phyloP scores from a whole-genome alignment of 2,329 filamentous ascomycete genomes.

The Beauveria scarabaeidicola region DNA sequence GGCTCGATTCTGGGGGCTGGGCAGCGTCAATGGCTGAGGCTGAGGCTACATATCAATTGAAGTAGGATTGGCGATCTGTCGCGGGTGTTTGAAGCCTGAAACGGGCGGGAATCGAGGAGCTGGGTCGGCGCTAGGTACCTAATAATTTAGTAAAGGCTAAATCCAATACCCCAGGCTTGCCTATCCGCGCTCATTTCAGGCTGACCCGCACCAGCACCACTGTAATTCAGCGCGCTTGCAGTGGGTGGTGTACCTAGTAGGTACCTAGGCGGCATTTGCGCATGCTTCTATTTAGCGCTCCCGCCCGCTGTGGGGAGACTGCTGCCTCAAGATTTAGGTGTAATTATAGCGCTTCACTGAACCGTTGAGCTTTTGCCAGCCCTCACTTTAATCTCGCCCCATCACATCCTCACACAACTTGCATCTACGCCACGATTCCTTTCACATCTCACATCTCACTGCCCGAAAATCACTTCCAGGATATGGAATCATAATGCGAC shows the following conservation, averaged over 20 bases:
- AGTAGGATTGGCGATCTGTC: background rate
- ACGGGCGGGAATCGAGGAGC: background rate
- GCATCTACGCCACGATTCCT: background rate
- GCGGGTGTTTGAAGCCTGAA: background rate
- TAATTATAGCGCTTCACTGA: too few relatives aligned
- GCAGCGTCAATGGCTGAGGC: background rate
- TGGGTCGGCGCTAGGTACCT: too few relatives aligned
- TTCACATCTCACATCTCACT: background rate
- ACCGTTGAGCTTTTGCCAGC: background rate
- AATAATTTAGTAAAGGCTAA: too few relatives aligned
- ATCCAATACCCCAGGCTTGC: too few relatives aligned
- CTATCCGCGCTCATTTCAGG: too few relatives aligned
- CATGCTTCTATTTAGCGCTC: background rate
- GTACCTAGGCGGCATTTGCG: background rate
- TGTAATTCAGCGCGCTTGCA: background rate
- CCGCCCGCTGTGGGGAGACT: background rate
- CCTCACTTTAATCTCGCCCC: background rate
- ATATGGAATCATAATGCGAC: slow-evolving; percentile 47
- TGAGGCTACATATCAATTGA: background rate
- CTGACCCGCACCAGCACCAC: background rate
- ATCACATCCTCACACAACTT: background rate
- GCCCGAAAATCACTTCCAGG: slow-evolving; percentile 11
- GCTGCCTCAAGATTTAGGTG: too few relatives aligned
- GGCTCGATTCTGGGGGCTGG: background rate
- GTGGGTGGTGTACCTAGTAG: too few relatives aligned